Evolutionary conservation across 305 asterid genomes (phyloP).

Genomic region (Salvia sclarea): DNA sequence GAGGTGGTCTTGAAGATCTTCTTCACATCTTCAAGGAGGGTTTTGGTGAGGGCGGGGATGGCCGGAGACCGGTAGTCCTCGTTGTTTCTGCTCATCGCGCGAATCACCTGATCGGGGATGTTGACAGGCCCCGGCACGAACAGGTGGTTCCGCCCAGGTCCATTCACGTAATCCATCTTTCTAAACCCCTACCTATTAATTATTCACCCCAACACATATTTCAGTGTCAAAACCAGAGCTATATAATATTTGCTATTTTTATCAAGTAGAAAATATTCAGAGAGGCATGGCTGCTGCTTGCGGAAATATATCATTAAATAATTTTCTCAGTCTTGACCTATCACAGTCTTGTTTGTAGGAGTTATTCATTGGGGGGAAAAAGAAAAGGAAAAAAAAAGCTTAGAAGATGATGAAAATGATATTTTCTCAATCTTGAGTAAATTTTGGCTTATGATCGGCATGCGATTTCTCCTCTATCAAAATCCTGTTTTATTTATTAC

Average conservation of each 20-base stretch:
- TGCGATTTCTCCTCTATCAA: background rate
- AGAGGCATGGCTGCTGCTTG: background rate
- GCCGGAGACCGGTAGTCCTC: constrained; percentile 98
- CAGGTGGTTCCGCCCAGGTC: constrained; percentile 97
- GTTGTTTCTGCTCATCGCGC: constrained; percentile 97
- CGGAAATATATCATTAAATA: background rate
- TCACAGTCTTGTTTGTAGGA: background rate
- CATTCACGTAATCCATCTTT: constrained; percentile 85
- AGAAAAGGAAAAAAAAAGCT: no score
- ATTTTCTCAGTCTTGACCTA: background rate
- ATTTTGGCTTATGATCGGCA: background rate
- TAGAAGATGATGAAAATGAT: no score
- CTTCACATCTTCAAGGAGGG: constrained; percentile 84
- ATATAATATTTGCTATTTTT: background rate
- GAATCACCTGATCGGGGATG: constrained; percentile 92
- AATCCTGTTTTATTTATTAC: background rate
- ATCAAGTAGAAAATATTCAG: background rate
- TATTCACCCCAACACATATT: background rate
- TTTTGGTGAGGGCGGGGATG: constrained; percentile 80
- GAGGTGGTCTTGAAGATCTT: constrained; percentile 89
- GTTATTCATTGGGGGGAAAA: no score
- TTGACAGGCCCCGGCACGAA: constrained; percentile 99
- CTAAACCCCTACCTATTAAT: constrained; percentile 20
- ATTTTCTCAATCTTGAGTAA: background rate
- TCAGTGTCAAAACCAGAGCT: no score